These are phyloP conservation scores for Cladosporium phlei DNA, from an alignment of 2,329 filamentous ascomycete species.

Conservation along the genomic window DNA sequence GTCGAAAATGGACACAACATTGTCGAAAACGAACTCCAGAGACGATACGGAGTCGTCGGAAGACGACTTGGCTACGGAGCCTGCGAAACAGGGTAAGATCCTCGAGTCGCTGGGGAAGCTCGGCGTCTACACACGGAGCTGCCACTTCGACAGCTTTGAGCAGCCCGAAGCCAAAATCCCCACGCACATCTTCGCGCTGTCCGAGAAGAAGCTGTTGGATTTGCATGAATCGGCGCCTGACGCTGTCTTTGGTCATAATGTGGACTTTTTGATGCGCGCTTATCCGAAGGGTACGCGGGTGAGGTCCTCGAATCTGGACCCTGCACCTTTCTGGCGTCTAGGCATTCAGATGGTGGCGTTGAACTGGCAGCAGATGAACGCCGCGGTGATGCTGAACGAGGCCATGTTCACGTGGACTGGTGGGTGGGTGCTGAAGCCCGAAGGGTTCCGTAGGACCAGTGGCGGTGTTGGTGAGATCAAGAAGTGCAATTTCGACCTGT, in stretches of 20 bases:
- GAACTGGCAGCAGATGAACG: slow-evolving; percentile 89
- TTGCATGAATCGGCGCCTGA: slow-evolving; percentile 52
- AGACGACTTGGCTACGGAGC: slow-evolving; percentile 35
- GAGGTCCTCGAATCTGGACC: slow-evolving; percentile 80
- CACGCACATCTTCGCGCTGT: slow-evolving; percentile 61
- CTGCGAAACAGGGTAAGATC: slow-evolving; percentile 54
- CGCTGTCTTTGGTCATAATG: slow-evolving; percentile 75
- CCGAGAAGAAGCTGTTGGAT: slow-evolving; percentile 62
- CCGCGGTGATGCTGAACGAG: slow-evolving; percentile 93
- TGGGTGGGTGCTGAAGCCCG: slow-evolving; percentile 83
- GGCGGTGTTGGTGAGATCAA: slow-evolving; percentile 17
- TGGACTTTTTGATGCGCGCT: slow-evolving; percentile 74
- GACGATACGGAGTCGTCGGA: slow-evolving; percentile 32
- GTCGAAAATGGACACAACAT: slow-evolving; percentile 13
- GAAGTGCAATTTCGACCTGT: slow-evolving; percentile 53
- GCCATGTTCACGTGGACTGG: slow-evolving; percentile 79
- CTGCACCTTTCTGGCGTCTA: slow-evolving; percentile 77
- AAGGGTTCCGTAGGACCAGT: slow-evolving; percentile 56
- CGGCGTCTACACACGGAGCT: slow-evolving; percentile 81
- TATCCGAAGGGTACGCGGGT: slow-evolving; percentile 82
- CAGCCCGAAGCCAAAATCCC: slow-evolving; percentile 56
- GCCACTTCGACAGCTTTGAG: slow-evolving; percentile 69
- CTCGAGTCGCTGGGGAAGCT: slow-evolving; percentile 67
- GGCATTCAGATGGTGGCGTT: slow-evolving; percentile 87
- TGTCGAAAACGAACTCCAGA: slow-evolving; percentile 14